These are phyloP conservation scores for Exophiala dermatitidis DNA, from an alignment of 2,329 filamentous ascomycete species.

Conservation along the genomic window DNA sequence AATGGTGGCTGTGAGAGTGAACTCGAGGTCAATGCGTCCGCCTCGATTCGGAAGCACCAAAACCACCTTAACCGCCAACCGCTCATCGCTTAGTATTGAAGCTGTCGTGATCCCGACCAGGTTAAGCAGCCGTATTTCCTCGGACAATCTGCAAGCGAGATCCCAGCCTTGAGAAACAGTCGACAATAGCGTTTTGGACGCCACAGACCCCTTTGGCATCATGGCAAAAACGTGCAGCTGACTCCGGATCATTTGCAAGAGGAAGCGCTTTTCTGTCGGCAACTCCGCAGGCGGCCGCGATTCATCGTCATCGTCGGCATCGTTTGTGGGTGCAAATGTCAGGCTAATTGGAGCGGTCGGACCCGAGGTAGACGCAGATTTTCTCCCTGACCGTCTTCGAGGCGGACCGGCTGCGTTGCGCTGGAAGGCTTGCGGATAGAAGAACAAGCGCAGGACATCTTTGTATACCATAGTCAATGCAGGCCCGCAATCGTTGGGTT, in stretches of 20 bases:
- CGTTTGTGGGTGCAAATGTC: constrained; percentile 29
- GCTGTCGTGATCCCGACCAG: constrained; percentile 39
- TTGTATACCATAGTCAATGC: constrained; percentile 38
- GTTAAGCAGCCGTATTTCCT: constrained; percentile 40
- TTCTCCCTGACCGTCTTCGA: constrained; percentile 24
- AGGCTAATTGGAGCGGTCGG: constrained; percentile 32
- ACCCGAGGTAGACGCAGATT: constrained; percentile 25
- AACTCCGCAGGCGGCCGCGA: constrained; percentile 18
- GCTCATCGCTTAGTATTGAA: constrained; percentile 28
- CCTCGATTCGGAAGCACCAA: constrained; percentile 16
- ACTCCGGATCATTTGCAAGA: constrained; percentile 37
- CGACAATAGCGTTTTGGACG: constrained; percentile 35
- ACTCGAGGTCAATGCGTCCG: constrained; percentile 26
- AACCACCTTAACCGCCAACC: constrained; percentile 22
- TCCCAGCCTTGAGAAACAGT: constrained; percentile 41
- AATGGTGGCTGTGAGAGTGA: constrained; percentile 17
- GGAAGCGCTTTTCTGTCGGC: constrained; percentile 36
- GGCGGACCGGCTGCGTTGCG: constrained; percentile 15
- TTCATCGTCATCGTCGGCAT: constrained; percentile 16
- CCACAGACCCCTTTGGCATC: constrained; percentile 32
- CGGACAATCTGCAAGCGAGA: constrained; percentile 34
- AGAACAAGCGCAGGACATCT: constrained; percentile 37
- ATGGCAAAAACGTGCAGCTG: constrained; percentile 31
- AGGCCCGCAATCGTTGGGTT: constrained; percentile 28
- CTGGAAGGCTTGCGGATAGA: constrained; percentile 36